Base-by-base conservation (phyloP, 2,329 filamentous ascomycete species). In the Verticillium dahliae region DNA sequence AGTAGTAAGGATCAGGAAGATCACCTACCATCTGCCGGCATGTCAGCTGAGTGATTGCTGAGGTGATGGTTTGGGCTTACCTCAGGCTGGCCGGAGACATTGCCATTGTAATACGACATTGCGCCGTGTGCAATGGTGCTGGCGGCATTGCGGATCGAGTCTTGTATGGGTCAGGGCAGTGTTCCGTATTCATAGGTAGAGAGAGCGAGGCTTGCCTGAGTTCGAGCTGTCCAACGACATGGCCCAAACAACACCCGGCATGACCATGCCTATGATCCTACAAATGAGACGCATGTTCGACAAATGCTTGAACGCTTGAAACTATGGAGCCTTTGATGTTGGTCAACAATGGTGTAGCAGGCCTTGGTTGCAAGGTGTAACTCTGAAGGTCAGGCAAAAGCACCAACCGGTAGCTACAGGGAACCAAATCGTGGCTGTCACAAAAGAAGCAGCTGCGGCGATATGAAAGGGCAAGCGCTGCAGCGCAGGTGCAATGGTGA, bases 1-100 rank as follows among this genome's bases (percentile, higher is more conserved):
- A 88, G 76, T 86, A 92, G 69, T 89, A 88, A 31, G 88, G 88
- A 34, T 80, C 72, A 3, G 86, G 85, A 37, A 92, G 80, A 66
- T 89, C 83, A 59, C 81, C 86, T 54, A 88, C 80, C 9, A 81
- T 80, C 73, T 85, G 31, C 4, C 33, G 55, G 14, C 34, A 27
- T 6, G 57, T 60, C 41, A 60, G 58, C 50, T 59, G 61, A 9
- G 22, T 22, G 22, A 13, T 41, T 14, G 35, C 10, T 10, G 52
- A 56, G n/a, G 3, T 6, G 37, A n/a, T n/a, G 11, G 27, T 38
- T 31, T 15, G 38, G 15, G 3, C 73, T 50, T 73, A 81, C 78
- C 55, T 76, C 70, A 55, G 78, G 73, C 13, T 77, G 81, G 55
- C 81, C 78, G n/a, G 80, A 81, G 37, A 78, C 74, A 67, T 88